Evolutionary conservation across 306 rosid species (phyloP), one percentile per base, ranked within the genome.

Genomic region (Sindora glabra): DNA sequence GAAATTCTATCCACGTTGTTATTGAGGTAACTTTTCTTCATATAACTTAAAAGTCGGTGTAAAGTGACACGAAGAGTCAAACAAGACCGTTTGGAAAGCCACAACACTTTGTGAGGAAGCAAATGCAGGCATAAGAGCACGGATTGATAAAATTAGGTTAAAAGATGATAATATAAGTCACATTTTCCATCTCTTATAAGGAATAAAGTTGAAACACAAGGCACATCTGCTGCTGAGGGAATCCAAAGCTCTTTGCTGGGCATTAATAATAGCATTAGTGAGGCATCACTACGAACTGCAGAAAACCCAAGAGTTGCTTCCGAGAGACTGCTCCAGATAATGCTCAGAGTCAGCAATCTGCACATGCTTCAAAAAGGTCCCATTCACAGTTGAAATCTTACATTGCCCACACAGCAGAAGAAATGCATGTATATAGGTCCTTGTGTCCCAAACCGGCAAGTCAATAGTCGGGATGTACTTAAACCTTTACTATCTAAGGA

Each of bases 111-210:
- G 78, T 94, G 68, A 89, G 89, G 88, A 94, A 94, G 86, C 99
- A 94, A 81, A 89, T 94, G 99, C 89, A 87, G 97, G 90, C 95
- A 14, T 96, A 94, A n/a, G n/a, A 59, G 96, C 99, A 25, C 99
- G 84, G 81, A 81, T 89, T 68, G 97, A 94, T 58, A 94, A 94
- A 86, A 64, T 83, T 73, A 90, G 99, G 52, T 59, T 78, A 22
- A 94, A 80, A 75, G 97, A 94, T 57, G 99, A 94, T 67, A 76
- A 44, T 67, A 46, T 73, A 94, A 72, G 69, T 62, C 65, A 50
- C 97, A 94, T 61, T 73, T 83, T n/a, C n/a, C n/a, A n/a, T n/a
- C n/a, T n/a, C n/a, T n/a, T 46, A 32, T 48, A 57, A 94, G 73
- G 48, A 64, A 73, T 72, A 94, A 84, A 73, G 69, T 76, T 48